Evolutionary conservation across 1,284 basidiomycete species (phyloP).

Genomic region (Amylostereum chailletii): DNA sequence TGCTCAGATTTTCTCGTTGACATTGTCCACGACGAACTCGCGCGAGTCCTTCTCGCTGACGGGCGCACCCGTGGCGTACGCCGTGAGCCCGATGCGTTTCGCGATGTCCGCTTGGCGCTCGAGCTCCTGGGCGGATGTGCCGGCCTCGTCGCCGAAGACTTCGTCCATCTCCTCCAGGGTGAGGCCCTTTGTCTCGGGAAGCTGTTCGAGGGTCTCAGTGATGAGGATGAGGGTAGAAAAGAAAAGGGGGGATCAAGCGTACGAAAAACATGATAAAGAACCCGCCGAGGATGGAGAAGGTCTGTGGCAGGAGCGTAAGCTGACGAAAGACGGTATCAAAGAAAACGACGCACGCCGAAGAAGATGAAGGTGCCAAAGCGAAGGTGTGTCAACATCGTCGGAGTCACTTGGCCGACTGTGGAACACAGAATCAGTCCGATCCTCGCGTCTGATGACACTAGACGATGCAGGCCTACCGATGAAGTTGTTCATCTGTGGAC

Average conservation of each 20-base stretch:
- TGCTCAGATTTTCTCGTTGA: conserved; percentile 3
- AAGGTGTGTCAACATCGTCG: conserved; percentile 50
- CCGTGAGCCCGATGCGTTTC: conserved; percentile 43
- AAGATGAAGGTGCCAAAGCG: conserved; percentile 62
- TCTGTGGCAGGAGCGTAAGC: conserved; percentile 22
- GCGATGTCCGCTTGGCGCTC: conserved; percentile 48
- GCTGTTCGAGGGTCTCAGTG: conserved; percentile 20
- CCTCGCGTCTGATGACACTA: background rate
- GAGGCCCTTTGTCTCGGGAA: conserved; percentile 62
- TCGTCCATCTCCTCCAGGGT: conserved; percentile 67
- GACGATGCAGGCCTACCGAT: conserved; percentile 36
- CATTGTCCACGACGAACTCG: background rate
- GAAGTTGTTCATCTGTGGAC: conserved; percentile 62
- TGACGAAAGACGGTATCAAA: background rate
- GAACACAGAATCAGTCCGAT: background rate
- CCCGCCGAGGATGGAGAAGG: conserved; percentile 55
- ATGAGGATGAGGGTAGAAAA: conserved; percentile 4
- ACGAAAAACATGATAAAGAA: conserved; percentile 57
- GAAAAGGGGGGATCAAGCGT: conserved; percentile 2
- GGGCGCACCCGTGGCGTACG: conserved; percentile 14
- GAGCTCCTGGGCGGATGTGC: conserved; percentile 42
- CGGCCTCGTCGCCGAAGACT: conserved; percentile 47
- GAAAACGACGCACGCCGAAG: conserved; percentile 41
- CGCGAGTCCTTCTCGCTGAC: conserved; percentile 7
- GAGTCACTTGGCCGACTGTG: conserved; percentile 44